These are phyloP conservation scores for Phaeosphaeriaceae sp. DNA, from an alignment of 2,329 filamentous ascomycete genomes.

Conservation along the genomic window DNA sequence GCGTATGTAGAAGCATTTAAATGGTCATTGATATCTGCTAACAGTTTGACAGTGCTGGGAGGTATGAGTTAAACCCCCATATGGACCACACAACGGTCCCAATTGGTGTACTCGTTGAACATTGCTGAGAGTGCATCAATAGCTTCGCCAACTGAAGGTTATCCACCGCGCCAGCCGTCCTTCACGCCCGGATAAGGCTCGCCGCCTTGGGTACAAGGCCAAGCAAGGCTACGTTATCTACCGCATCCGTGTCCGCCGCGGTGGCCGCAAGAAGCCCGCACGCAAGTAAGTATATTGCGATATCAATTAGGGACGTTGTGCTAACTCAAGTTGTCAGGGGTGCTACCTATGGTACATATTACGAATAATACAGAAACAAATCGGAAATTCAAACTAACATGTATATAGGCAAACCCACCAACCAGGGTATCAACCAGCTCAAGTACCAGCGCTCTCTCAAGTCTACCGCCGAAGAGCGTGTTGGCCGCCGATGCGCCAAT, in stretches of 20 bases:
- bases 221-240: constrained; percentile 99
- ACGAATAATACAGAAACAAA: constrained; percentile 2
- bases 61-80: constrained; percentile 61
- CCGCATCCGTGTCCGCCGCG: constrained; percentile 96
- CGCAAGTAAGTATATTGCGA: constrained; percentile 63
- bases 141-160: constrained; percentile 99
- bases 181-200: constrained; percentile 99
- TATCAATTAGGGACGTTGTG: constrained; percentile 5
- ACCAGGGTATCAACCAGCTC: constrained; percentile 99
- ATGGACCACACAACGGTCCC: constrained; percentile 29
- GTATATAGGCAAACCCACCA: constrained; percentile 93
- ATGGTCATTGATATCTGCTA: constrained; percentile 29
- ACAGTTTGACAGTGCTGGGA: constrained; percentile 78
- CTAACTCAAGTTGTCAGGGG: constrained; percentile 61
- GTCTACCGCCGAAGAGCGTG: constrained; percentile 99
- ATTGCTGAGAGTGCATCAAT: constrained; percentile 99
- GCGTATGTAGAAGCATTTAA: constrained; percentile 53
- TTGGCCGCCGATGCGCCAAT: constrained; percentile 98
- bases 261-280: constrained; percentile 96
- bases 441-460: constrained; percentile 99
- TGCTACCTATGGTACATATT: constrained; percentile 87
- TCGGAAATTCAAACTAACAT: constrained; percentile 27
- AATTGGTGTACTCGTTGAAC: constrained; percentile 91
- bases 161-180: constrained; percentile 99
- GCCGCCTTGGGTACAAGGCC: constrained; percentile 99